Base-by-base conservation (phyloP, 2,329 filamentous ascomycete species). In the Cryphonectria radicalis region DNA sequence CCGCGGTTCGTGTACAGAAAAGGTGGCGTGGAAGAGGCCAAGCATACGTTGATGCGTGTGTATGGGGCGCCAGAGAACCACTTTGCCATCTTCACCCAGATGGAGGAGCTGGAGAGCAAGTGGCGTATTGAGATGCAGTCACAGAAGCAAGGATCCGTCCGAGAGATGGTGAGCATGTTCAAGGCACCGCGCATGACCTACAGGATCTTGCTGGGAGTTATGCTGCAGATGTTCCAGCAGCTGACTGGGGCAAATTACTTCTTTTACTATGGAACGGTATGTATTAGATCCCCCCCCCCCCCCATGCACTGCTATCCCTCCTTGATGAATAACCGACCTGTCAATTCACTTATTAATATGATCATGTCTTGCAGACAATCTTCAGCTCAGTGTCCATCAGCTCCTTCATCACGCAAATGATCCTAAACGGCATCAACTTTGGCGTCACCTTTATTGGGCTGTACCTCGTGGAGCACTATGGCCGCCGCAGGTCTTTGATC, bases 401-500 rank as follows among this genome's bases (percentile, higher is more conserved):
- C 80, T 88, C 87, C 37, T 92, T 89, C 76, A 84, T 91, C 67
- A 92, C 89, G 0, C 89, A 91, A 73, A 90, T 92, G 74, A 91
- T 92, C 70, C 84, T 92, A 42, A 87, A 87, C 74, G 87, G 84
- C 3, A 91, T 93, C 75, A 93, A 93, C 76, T 91, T 92, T 14
- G 82, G 84, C 67, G 88, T 88, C 73, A 93, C 91, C 8, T 89
- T 93, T 74, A 85, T 88, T 35, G 90, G 91, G 68, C 82, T 93
- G n/a, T 92, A 90, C 76, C 82, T 92, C n/a, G 88, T 92, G 19
- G 90, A 92, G 78, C 86, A 90, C 72, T 90, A 86, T 63, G 90
- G 91, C 70, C 88, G 91, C 8, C 87, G 91, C 65, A 87, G 86
- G 74, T 89, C 88, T 3, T 82, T 93, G 1, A 88, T 92, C 63